Conservation (phyloP, 1,284 basidiomycete genomes). For the Lignosus rhinocerotis region DNA sequence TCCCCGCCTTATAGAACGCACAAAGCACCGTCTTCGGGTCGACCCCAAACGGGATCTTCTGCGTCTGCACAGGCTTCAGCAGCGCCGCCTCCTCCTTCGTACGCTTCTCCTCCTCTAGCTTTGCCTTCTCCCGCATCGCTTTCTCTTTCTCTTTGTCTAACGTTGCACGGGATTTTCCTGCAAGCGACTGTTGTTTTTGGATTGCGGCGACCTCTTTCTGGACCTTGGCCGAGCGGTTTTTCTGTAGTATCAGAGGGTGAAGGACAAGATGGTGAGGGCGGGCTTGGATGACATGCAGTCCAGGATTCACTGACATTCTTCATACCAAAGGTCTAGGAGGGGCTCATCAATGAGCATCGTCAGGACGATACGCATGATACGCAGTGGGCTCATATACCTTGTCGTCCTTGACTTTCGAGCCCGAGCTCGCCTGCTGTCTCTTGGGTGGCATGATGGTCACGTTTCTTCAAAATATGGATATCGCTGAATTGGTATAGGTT, state of each 20-base stretch:
- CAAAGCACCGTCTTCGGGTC: constrained; percentile 93
- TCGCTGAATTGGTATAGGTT: background rate
- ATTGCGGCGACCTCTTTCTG: constrained; percentile 83
- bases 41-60: constrained; percentile 94
- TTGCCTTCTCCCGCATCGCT: constrained; percentile 68
- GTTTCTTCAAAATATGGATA: background rate
- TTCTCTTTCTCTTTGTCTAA: constrained; percentile 87
- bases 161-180: constrained; percentile 78
- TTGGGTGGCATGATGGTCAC: constrained; percentile 68
- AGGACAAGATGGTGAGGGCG: constrained; percentile 1
- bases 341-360: constrained; percentile 34
- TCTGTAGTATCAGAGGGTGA: constrained; percentile 44
- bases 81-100: constrained; percentile 86
- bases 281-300: background rate
- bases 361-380: constrained; percentile 18
- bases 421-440: constrained; percentile 52
- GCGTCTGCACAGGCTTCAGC: constrained; percentile 74
- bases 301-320: constrained; percentile 73
- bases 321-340: constrained; percentile 82
- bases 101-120: constrained; percentile 80
- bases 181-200: constrained; percentile 68
- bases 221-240: constrained; percentile 94
- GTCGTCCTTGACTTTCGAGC: constrained; percentile 72
- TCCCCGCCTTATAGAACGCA: constrained; percentile 86
- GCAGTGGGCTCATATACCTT: constrained; percentile 49